Base-by-base conservation (phyloP, 257 asterid species). In the Apocynum venetum region DNA sequence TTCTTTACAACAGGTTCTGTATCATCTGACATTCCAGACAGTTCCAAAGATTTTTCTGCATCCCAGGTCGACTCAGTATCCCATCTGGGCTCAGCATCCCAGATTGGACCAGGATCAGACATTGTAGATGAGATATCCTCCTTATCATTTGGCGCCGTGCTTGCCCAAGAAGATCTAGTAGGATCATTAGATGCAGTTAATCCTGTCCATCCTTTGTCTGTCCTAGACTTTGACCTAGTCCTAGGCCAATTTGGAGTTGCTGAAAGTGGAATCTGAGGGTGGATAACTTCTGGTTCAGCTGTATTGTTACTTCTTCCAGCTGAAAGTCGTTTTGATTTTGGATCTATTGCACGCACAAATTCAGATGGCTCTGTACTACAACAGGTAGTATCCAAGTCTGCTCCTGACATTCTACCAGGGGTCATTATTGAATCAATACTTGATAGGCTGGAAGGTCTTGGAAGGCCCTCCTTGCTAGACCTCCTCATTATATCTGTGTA, bases 81-180 rank as follows among this genome's bases (percentile, higher is more conserved):
- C 99, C 99, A 95, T 71, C 94, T 91, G 15, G 99, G 99, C 86
- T 93, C 99, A 38, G 98, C 83, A 82, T 95, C 98, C 99, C 99
- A 95, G 75, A 95, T 89, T 19, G 99, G 99, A 52, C 98, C 98
- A 0, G 99, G 99, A 85, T 95, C 99, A 3, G 99, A 95, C 83
- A 95, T 82, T 36, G 99, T 95, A n/a, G 99, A 95, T 63, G 96
- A 95, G 75, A 91, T 95, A 84, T 95, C 99, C 85, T 95, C 99
- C 85, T 82, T 91, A 82, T 95, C 99, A 48, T 91, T 80, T 48
- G 93, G 73, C 15, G 89, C 78, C 15, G 88, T 44, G 73, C 85
- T 93, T 72, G 88, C 92, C 98, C 98, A 92, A 31, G 97, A 92
- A 84, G 85, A 76, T 79, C 97, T 87, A 38, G 85, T 85, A 47